Evolutionary conservation across 192 early-diverging fungal species (phyloP).

Genomic region (Entomortierella parvispora): DNA sequence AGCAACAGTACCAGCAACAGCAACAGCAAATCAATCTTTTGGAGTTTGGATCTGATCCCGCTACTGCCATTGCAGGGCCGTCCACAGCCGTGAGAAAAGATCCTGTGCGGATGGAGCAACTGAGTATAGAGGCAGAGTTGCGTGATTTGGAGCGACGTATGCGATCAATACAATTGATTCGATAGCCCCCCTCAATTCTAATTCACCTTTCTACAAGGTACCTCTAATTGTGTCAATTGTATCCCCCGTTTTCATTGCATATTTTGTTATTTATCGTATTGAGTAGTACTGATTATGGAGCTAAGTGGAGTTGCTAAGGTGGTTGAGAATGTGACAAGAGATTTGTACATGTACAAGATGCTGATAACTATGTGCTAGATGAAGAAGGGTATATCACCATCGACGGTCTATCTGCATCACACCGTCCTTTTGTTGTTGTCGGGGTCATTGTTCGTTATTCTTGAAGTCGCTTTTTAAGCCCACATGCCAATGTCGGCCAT

Average conservation of each 20-base stretch:
- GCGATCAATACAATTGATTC: slow-evolving; percentile 34
- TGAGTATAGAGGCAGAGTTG: slow-evolving; percentile 28
- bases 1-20: slow-evolving; percentile 5
- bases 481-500: slow-evolving; percentile 87
- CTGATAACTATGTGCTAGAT: background rate
- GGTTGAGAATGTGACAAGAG: too few species aligned
- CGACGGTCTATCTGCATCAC: too few species aligned
- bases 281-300: too few species aligned
- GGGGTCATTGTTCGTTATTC: too few species aligned
- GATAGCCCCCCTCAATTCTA: background rate
- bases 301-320: too few species aligned
- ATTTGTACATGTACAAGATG: background rate
- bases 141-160: slow-evolving; percentile 37
- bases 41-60: background rate
- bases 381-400: too few species aligned
- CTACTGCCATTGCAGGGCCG: too few species aligned
- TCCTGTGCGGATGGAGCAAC: slow-evolving; percentile 31
- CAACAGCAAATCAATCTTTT: slow-evolving; percentile 13
- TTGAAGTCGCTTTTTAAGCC: slow-evolving; percentile 61
- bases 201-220: too few species aligned
- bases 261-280: too few species aligned
- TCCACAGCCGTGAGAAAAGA: slow-evolving; percentile 10
- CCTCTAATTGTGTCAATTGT: too few species aligned
- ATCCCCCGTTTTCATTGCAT: too few species aligned
- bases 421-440: too few species aligned